phyloP scores from a whole-genome alignment of 108 stramenopile species.

The Cyclotella sp. region DNA sequence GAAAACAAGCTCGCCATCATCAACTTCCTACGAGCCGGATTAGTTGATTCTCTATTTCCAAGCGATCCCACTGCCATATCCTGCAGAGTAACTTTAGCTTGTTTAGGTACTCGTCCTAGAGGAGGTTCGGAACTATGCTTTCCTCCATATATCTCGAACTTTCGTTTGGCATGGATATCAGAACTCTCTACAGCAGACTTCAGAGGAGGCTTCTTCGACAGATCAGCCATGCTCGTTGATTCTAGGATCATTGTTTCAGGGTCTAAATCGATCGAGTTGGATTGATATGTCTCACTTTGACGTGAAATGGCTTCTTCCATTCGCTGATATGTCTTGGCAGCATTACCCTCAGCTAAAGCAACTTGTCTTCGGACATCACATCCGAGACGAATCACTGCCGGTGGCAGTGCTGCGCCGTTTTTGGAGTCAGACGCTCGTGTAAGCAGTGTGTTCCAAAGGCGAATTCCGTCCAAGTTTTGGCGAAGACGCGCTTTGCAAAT shows the following conservation, averaged over 20 bases:
- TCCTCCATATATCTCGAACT: slow-evolving; percentile 80
- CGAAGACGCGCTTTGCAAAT: slow-evolving; percentile 75
- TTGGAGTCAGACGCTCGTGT: slow-evolving; percentile 29
- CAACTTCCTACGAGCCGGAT: slow-evolving; percentile 22
- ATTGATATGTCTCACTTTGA: slow-evolving; percentile 46
- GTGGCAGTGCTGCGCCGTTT: slow-evolving; percentile 37
- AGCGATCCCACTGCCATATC: slow-evolving; percentile 31
- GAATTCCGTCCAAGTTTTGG: slow-evolving; percentile 83
- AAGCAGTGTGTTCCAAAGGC: slow-evolving; percentile 80
- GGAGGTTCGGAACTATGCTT: slow-evolving; percentile 71
- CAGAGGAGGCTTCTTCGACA: slow-evolving; percentile 63
- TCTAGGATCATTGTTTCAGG: slow-evolving; percentile 49
- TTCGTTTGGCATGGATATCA: slow-evolving; percentile 72
- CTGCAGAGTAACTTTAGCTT: slow-evolving; percentile 26
- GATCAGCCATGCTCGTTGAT: slow-evolving; percentile 69
- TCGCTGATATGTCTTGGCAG: slow-evolving; percentile 76
- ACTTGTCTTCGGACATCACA: slow-evolving; percentile 82
- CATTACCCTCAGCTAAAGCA: slow-evolving; percentile 80
- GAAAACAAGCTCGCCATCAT: slow-evolving; percentile 1
- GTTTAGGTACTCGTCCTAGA: slow-evolving; percentile 76
- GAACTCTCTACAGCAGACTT: slow-evolving; percentile 63
- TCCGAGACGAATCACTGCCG: slow-evolving; percentile 71
- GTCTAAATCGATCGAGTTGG: slow-evolving; percentile 37
- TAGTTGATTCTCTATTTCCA: slow-evolving; percentile 26
- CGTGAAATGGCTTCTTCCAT: slow-evolving; percentile 87